phyloP scores from a whole-genome alignment of 345 rosid species.

The Microcos paniculata region DNA sequence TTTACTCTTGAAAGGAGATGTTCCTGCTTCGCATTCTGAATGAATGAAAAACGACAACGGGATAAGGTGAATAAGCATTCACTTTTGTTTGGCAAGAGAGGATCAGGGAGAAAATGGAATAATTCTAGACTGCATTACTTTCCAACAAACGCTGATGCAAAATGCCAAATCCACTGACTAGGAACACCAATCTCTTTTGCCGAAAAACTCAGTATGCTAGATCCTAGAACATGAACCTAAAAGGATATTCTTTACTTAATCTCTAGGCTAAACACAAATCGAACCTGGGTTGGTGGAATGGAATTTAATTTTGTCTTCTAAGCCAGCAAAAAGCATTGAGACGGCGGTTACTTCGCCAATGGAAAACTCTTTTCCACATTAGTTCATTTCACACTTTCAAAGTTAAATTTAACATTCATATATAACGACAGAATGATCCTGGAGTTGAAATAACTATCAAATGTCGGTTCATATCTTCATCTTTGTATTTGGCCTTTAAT shows the following conservation, averaged over 20 bases:
- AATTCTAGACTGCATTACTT: not conserved
- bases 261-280: not conserved
- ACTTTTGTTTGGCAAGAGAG: not conserved
- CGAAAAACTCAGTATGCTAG: not conserved
- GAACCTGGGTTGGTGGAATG: not conserved
- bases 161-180: not conserved
- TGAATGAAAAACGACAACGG: slow-evolving; percentile 17
- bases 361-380: not conserved
- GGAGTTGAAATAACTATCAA: not conserved
- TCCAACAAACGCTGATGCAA: slow-evolving; percentile 5
- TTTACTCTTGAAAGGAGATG: not conserved
- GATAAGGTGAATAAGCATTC: slow-evolving; percentile 2
- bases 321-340: not conserved
- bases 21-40: not conserved
- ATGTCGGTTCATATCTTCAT: not conserved
- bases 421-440: not conserved
- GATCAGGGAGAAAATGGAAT: slow-evolving; percentile 5
- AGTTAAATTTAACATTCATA: not conserved
- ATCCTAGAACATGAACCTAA: not conserved
- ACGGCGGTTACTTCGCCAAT: not conserved
- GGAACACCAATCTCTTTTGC: not conserved
- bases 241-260: slow-evolving; percentile 9
- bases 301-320: not conserved
- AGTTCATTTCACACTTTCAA: not conserved
- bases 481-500: not conserved